Evolutionary conservation across 768 basidiomycete genomes (phyloP), one percentile per base, ranked within the genome.

Genomic region (Dacryopinax spathularia): DNA sequence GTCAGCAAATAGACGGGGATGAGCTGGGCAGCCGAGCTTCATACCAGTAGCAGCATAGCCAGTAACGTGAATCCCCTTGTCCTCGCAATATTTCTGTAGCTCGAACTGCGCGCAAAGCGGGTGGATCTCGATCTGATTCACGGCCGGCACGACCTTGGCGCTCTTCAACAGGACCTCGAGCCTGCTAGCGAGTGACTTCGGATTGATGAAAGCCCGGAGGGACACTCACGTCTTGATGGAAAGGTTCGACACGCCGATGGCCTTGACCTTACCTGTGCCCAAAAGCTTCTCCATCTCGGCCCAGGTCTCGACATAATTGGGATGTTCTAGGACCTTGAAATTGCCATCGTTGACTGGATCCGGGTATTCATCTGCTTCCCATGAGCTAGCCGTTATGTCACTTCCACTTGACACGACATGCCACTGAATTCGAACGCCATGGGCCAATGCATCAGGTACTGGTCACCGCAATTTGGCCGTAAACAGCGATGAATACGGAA

Each of bases 31-130:
- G 41, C 12, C 36, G 18, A 27, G 29, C 9, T 56, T 29, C 65
- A 10, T 61, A 78, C 79, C 79, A 29, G 75, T 78, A 5, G 81
- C 81, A 2, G 77, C 73, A 64, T 82, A 84, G 1, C 82, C 81
- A 1, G 76, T 76, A 13, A 82, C 65, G 0, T 74, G 67, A 41
- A 84, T 82, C 3, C 79, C 80, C 66, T 82, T 82, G 60, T 73
- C 68, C 34, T 73, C 72, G 65, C 80, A 81, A 64, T 80, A 82
- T 27, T 75, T 74, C 18, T 75, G 70, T 15, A 84, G 73, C 13
- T 76, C 78, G 35, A 76, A 74, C 66, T 83, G 80, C 0, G 76
- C 75, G n/a, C 81, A 77, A 67, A 81, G 81, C 10, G 81, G 62
- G 39, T 62, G 63, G 44, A 65, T 64, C 78, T 80, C 79, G 67